phyloP scores from a whole-genome alignment of 139 green algal genomes.

The Mesotaenium endlicherianum region DNA sequence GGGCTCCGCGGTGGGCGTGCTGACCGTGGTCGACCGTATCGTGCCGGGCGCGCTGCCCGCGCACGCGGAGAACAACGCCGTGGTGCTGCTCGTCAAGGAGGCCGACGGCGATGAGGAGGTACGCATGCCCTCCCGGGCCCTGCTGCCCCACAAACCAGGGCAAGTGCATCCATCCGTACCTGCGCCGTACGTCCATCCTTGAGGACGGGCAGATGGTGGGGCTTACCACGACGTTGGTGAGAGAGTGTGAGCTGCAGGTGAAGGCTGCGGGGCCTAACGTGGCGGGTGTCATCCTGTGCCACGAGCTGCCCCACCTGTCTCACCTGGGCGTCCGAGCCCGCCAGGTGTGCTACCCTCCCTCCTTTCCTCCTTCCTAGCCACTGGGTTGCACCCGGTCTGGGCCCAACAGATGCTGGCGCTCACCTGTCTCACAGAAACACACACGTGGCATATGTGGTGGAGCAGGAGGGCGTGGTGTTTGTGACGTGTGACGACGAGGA shows the following conservation, averaged over 20 bases:
- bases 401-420: no score
- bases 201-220: background rate
- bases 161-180: no score
- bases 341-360: no score
- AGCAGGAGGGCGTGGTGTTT: slow-evolving; percentile 50
- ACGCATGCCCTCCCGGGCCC: no score
- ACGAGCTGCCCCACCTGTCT: slow-evolving; percentile 89
- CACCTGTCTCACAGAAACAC: no score
- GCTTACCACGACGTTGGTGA: background rate
- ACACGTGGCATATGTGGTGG: no score
- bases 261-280: slow-evolving; percentile 64
- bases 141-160: no score
- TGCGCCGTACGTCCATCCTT: no score
- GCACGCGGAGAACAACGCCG: background rate
- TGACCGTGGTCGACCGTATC: slow-evolving; percentile 32
- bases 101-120: slow-evolving; percentile 95
- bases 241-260: slow-evolving; percentile 20
- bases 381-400: no score
- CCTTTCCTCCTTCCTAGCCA: no score
- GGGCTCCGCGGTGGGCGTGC: slow-evolving; percentile 62
- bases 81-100: slow-evolving; percentile 50
- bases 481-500: slow-evolving; percentile 71
- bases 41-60: background rate
- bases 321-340: slow-evolving; percentile 89
- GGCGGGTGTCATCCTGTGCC: slow-evolving; percentile 77